phyloP scores from a whole-genome alignment of 331 rosid species.

The Malus hybrid region DNA sequence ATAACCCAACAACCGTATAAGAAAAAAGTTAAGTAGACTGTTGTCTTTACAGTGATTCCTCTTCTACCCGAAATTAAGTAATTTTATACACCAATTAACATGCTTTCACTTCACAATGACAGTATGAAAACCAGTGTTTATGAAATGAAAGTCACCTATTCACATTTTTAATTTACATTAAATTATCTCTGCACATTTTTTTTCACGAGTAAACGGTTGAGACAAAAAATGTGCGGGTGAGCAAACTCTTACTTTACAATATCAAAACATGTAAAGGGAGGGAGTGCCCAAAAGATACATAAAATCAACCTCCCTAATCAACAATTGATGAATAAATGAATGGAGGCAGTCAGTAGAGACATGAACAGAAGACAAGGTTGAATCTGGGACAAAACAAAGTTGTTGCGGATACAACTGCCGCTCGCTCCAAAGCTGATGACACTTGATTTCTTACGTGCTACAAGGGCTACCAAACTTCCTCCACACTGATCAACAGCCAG shows the following conservation, averaged over 20 bases:
- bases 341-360: not conserved
- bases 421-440: not conserved
- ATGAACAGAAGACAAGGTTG: not conserved
- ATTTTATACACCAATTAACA: not conserved
- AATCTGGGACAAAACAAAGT: not conserved
- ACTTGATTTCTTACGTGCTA: not conserved
- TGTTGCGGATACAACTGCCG: not conserved
- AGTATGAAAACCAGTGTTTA: not conserved
- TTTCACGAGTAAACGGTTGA: too few relatives aligned
- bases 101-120: not conserved
- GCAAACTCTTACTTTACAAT: not conserved
- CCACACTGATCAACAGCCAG: conserved; percentile 49
- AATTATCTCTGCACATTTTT: too few relatives aligned
- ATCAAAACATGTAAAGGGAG: conserved; percentile 18
- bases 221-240: too few relatives aligned
- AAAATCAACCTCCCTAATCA: conserved; percentile 6
- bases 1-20: too few relatives aligned
- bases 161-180: not conserved
- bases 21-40: too few relatives aligned
- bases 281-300: conserved; percentile 12
- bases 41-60: not conserved
- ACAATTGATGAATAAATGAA: not conserved
- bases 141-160: conserved; percentile 12
- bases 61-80: not conserved
- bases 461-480: not conserved